phyloP scores from a whole-genome alignment of 2,329 filamentous ascomycete species.

The Phaeophleospora eucalypticola region DNA sequence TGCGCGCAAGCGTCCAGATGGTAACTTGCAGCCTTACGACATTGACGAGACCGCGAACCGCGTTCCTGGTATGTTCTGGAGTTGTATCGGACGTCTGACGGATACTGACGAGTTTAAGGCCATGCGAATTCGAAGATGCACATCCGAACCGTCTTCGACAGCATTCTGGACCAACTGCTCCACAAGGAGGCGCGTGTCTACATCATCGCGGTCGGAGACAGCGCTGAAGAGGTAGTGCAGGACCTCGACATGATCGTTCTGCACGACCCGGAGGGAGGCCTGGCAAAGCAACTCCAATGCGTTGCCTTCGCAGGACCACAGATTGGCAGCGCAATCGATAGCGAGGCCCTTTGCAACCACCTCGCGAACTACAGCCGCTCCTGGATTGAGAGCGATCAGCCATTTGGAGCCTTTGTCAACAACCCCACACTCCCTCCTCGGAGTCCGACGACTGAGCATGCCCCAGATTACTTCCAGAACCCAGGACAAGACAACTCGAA shows the following conservation, averaged over 20 bases:
- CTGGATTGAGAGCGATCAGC: slow-evolving; percentile 19
- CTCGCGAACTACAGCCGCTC: slow-evolving; percentile 13
- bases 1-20: slow-evolving; percentile 55
- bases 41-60: slow-evolving; percentile 56
- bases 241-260: slow-evolving; percentile 15
- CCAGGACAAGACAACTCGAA: not conserved
- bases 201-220: slow-evolving; percentile 67
- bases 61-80: slow-evolving; percentile 42
- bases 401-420: slow-evolving; percentile 10
- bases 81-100: not conserved
- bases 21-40: slow-evolving; percentile 54
- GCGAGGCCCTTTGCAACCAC: slow-evolving; percentile 8
- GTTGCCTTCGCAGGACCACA: slow-evolving; percentile 23
- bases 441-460: not conserved
- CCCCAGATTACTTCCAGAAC: not conserved
- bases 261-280: not conserved
- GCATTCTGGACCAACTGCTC: slow-evolving; percentile 52
- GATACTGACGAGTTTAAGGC: slow-evolving; percentile 27
- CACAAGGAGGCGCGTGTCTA: slow-evolving; percentile 54
- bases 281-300: slow-evolving; percentile 11
- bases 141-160: slow-evolving; percentile 61
- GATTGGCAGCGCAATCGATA: slow-evolving; percentile 15
- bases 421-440: not conserved
- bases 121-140: slow-evolving; percentile 60
- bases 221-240: slow-evolving; percentile 45